Conservation (phyloP, 1,284 basidiomycete genomes). For the Cryptococcus jaspeensis region DNA sequence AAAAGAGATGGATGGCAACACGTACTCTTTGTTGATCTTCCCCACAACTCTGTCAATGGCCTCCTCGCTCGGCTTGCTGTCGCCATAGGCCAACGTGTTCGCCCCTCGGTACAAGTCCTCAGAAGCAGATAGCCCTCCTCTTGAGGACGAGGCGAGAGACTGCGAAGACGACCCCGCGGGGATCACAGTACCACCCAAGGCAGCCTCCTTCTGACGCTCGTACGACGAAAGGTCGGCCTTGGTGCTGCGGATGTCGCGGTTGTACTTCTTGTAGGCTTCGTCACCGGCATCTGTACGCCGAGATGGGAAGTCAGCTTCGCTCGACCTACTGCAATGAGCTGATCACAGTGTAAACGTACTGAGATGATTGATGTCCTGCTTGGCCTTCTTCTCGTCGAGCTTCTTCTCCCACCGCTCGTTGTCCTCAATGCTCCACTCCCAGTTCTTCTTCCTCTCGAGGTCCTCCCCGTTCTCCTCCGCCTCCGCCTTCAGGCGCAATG, state of each 20-base stretch:
- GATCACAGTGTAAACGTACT: constrained; percentile 28
- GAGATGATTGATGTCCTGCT: constrained; percentile 59
- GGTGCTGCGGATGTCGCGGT: constrained; percentile 80
- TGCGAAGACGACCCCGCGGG: constrained; percentile 48
- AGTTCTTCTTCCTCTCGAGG: constrained; percentile 74
- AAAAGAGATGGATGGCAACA: constrained; percentile 29
- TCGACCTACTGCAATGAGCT: not conserved
- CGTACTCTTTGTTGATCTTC: constrained; percentile 92
- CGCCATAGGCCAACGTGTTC: constrained; percentile 85
- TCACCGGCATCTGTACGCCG: constrained; percentile 73
- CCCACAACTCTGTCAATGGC: constrained; percentile 87
- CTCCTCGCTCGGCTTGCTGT: constrained; percentile 89
- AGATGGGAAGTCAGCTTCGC: not conserved
- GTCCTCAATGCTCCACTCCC: constrained; percentile 92
- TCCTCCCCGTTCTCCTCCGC: constrained; percentile 79
- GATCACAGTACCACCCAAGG: constrained; percentile 67
- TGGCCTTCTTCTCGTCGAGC: constrained; percentile 58
- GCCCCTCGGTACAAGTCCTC: constrained; percentile 86
- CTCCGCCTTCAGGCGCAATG: constrained; percentile 79
- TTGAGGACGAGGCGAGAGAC: constrained; percentile 30
- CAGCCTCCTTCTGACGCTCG: constrained; percentile 79
- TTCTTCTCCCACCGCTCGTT: constrained; percentile 94
- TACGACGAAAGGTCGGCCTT: constrained; percentile 85
- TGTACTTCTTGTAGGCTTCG: constrained; percentile 82
- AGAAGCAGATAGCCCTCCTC: constrained; percentile 56